phyloP scores from a whole-genome alignment of 2,329 filamentous ascomycete genomes.

The Beauveria asiatica region DNA sequence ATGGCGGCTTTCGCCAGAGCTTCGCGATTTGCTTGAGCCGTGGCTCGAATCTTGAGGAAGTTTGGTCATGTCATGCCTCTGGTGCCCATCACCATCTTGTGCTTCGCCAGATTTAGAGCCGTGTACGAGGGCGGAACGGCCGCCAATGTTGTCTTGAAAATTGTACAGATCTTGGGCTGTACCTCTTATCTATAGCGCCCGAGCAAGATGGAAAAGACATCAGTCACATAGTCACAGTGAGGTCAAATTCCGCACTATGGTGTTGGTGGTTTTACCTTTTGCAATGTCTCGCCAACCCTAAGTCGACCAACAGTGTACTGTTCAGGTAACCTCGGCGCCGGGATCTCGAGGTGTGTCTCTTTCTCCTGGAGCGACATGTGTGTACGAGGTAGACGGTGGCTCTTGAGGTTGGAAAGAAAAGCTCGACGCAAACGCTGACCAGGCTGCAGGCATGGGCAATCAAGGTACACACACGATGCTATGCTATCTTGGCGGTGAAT shows the following conservation, averaged over 20 bases:
- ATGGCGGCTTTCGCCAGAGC: background rate
- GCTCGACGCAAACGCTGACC: background rate
- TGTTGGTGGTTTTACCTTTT: constrained; percentile 2
- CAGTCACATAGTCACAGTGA: background rate
- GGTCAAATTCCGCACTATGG: background rate
- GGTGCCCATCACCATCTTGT: background rate
- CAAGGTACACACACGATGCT: background rate
- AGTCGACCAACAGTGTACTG: constrained; percentile 3
- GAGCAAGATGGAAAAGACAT: background rate
- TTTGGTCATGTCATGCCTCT: background rate
- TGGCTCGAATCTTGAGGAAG: background rate
- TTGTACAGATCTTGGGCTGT: constrained; percentile 7
- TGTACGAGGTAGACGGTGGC: background rate
- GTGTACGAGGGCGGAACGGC: constrained; percentile 8
- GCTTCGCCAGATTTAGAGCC: background rate
- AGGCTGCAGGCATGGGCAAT: background rate
- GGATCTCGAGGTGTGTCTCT: background rate
- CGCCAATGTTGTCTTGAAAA: constrained; percentile 4
- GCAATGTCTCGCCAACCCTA: constrained; percentile 5
- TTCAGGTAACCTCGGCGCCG: background rate
- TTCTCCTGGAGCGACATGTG: constrained; percentile 1
- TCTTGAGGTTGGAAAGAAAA: background rate
- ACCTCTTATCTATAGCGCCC: background rate
- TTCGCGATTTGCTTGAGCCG: background rate
- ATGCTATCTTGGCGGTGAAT: background rate